Conservation (phyloP, 1,284 basidiomycete species). For the Microbotryum scabiosae region DNA sequence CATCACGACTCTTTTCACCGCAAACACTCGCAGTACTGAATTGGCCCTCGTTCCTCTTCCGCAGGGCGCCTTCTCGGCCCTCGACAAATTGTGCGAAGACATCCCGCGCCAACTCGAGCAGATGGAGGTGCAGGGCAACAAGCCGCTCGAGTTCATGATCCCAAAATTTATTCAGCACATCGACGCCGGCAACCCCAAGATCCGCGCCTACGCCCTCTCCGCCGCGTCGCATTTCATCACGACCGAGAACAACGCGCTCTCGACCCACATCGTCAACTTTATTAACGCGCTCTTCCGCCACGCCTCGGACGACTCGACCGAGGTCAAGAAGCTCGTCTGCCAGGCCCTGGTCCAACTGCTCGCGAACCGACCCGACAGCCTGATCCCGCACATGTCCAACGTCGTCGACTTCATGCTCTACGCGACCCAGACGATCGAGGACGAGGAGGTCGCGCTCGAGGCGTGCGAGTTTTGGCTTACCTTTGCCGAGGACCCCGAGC, state of each 20-base stretch:
- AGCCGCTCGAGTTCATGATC: constrained; percentile 82
- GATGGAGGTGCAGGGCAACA: constrained; percentile 67
- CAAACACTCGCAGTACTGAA: not conserved
- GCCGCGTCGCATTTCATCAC: constrained; percentile 85
- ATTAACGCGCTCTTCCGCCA: constrained; percentile 88
- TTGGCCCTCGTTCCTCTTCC: not conserved
- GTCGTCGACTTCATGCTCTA: constrained; percentile 99
- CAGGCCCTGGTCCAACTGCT: constrained; percentile 89
- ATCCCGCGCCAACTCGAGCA: constrained; percentile 85
- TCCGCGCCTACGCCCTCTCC: constrained; percentile 87
- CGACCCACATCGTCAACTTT: constrained; percentile 75
- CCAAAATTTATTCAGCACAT: constrained; percentile 82
- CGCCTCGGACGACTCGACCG: constrained; percentile 85
- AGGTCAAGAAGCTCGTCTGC: constrained; percentile 90
- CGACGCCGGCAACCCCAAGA: constrained; percentile 57
- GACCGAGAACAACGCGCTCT: constrained; percentile 51
- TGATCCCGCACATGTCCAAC: constrained; percentile 89
- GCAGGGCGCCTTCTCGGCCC: constrained; percentile 85
- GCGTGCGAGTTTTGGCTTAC: constrained; percentile 99
- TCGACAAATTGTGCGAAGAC: constrained; percentile 95
- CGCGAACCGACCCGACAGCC: constrained; percentile 85
- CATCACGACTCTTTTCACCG: not conserved
- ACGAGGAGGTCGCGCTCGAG: constrained; percentile 84
- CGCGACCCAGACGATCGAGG: constrained; percentile 86
- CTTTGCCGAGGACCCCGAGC: constrained; percentile 87